Conservation (phyloP, 2,329 filamentous ascomycete genomes). For the Alternaria atra region DNA sequence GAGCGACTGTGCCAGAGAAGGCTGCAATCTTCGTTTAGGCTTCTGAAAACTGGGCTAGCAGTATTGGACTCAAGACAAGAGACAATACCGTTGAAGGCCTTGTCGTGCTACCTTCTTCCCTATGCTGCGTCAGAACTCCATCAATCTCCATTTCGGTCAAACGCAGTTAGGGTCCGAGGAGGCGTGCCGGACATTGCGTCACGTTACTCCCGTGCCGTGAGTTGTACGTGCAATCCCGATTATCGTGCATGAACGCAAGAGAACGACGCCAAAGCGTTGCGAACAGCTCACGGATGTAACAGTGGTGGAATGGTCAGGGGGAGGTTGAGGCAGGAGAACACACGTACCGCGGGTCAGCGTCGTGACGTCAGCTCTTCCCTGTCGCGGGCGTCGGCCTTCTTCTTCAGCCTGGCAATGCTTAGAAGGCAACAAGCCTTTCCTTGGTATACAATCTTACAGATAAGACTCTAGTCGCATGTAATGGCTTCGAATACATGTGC, state of each 20-base stretch:
- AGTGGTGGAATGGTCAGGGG: not conserved
- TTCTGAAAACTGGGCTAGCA: not conserved
- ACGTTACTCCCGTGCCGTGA: not conserved
- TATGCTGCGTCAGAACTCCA: no score
- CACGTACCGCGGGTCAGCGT: not conserved
- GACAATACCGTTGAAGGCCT: not conserved
- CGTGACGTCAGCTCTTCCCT: not conserved
- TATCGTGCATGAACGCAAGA: not conserved
- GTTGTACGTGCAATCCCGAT: not conserved
- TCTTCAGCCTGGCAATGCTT: not conserved
- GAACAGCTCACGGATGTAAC: not conserved
- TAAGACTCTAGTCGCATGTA: not conserved
- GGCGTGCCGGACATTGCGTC: not conserved
- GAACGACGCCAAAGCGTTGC: no score
- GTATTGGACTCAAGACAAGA: not conserved
- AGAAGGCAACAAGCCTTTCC: not conserved
- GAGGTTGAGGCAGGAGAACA: not conserved
- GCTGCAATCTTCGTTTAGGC: not conserved
- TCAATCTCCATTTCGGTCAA: not conserved
- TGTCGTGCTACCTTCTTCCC: not conserved
- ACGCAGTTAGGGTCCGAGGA: not conserved
- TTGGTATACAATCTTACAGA: not conserved
- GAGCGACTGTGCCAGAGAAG: not conserved
- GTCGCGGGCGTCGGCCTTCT: not conserved
- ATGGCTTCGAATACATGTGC: not conserved